These are phyloP conservation scores for Coccinonectria pachysandricola DNA, from an alignment of 2,329 filamentous ascomycete species.

Conservation along the genomic window DNA sequence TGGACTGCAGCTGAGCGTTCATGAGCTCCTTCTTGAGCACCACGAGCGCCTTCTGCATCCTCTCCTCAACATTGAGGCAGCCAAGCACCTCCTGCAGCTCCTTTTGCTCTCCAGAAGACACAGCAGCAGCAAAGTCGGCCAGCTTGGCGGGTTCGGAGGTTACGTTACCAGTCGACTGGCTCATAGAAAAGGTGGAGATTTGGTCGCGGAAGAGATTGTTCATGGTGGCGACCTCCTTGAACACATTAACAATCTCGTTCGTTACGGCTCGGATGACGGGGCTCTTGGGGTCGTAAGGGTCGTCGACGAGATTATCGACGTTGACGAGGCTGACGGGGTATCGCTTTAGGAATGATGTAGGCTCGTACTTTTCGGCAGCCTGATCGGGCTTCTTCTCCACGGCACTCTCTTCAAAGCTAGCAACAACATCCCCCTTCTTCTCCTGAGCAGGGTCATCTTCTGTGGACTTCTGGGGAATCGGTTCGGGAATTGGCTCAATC, in stretches of 20 bases:
- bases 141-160: slow-evolving; percentile 90
- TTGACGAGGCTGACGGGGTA: slow-evolving; percentile 91
- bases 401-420: slow-evolving; percentile 83
- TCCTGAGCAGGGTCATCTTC: slow-evolving; percentile 47
- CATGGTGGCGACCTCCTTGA: slow-evolving; percentile 90
- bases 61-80: slow-evolving; percentile 81
- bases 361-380: slow-evolving; percentile 57
- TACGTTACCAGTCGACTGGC: slow-evolving; percentile 87
- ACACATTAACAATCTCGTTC: slow-evolving; percentile 97
- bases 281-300: slow-evolving; percentile 83
- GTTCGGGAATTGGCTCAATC: slow-evolving; percentile 42
- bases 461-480: slow-evolving; percentile 43
- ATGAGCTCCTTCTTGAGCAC: slow-evolving; percentile 97
- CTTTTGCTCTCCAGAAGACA: slow-evolving; percentile 84
- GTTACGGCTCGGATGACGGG: slow-evolving; percentile 83
- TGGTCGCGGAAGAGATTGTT: slow-evolving; percentile 96
- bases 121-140: slow-evolving; percentile 92
- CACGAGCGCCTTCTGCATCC: slow-evolving; percentile 81
- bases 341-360: slow-evolving; percentile 82
- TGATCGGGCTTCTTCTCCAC: slow-evolving; percentile 49
- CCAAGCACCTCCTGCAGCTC: slow-evolving; percentile 89
- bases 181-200: slow-evolving; percentile 94
- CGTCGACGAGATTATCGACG: slow-evolving; percentile 83
- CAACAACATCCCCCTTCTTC: slow-evolving; percentile 87
- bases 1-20: slow-evolving; percentile 93